Percentiles rank a stretch among this genome's conserved stretches.
phyloP scores from a whole-genome alignment of 78 protist genomes.

The Thecamonas trahens region DNA sequence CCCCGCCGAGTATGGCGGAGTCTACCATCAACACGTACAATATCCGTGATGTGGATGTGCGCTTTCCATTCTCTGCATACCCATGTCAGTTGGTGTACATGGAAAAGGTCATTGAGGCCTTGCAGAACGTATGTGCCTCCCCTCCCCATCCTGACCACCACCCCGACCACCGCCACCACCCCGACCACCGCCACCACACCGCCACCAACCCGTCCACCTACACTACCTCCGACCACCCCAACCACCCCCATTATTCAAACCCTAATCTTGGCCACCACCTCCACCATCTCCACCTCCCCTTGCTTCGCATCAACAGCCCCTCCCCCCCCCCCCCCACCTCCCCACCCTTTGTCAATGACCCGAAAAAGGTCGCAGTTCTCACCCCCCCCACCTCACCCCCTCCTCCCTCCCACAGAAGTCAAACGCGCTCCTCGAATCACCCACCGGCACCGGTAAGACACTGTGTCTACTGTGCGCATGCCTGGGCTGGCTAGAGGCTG shows the following conservation, averaged over 20 bases:
- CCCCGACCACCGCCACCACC: neutral
- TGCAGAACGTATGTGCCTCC: neutral
- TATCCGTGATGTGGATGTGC: conserved; percentile 1
- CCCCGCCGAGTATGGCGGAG: too few relatives aligned
- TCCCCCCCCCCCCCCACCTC: neutral
- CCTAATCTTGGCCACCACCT: neutral
- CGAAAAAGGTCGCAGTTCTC: too few relatives aligned
- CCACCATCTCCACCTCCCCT: neutral
- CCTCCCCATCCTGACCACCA: neutral
- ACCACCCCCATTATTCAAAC: neutral
- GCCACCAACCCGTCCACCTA: neutral
- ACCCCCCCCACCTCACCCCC: too few relatives aligned
- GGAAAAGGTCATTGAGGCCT: neutral
- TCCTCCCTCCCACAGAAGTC: too few relatives aligned
- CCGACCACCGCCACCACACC: neutral
- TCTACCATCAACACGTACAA: too few relatives aligned
- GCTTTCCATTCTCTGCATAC: conserved; percentile 41
- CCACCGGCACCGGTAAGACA: conserved; percentile 97
- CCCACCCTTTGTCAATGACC: too few relatives aligned
- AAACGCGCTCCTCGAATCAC: conserved; percentile 78
- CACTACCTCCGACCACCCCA: neutral
- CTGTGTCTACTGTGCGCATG: conserved; percentile 83
- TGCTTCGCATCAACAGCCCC: too few relatives aligned
- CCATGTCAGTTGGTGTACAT: conserved; percentile 37
- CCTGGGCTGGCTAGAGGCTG: conserved; percentile 66